These are phyloP conservation scores for Rosa rugosa DNA, from an alignment of 306 rosid species.

Conservation along the genomic window DNA sequence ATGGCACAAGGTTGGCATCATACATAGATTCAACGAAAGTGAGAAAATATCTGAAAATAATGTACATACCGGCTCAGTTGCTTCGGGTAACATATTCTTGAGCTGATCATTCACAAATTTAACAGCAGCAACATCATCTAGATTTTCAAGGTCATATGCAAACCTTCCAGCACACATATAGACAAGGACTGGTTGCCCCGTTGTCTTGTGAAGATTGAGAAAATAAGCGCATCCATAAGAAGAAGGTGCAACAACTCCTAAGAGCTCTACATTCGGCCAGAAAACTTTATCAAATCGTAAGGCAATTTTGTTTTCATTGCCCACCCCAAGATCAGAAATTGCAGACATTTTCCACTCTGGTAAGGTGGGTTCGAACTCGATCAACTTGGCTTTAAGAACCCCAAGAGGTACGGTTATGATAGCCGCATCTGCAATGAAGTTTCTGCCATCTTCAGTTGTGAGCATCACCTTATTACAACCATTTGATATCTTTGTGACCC, in stretches of 20 bases:
- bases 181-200: conserved; percentile 71
- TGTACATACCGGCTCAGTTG: conserved; percentile 58
- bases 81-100: conserved; percentile 69
- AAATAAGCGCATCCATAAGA: conserved; percentile 74
- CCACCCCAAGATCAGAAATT: conserved; percentile 75
- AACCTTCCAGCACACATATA: conserved; percentile 82
- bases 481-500: conserved; percentile 32
- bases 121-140: conserved; percentile 44
- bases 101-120: conserved; percentile 58
- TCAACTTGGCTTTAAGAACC: conserved; percentile 64
- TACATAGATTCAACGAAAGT: not conserved
- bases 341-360: conserved; percentile 74
- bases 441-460: conserved; percentile 58
- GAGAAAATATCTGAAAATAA: not conserved
- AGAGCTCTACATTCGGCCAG: conserved; percentile 75
- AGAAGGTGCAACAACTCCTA: conserved; percentile 65
- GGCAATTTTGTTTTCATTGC: conserved; percentile 77
- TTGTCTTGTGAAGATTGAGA: conserved; percentile 80
- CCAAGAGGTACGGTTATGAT: conserved; percentile 62
- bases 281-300: conserved; percentile 55
- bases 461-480: conserved; percentile 52
- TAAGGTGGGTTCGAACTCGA: conserved; percentile 62
- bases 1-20: not conserved
- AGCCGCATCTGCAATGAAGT: conserved; percentile 45
- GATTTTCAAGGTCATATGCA: conserved; percentile 66